phyloP scores from a whole-genome alignment of 768 basidiomycete species.

The Leccinum incarnatum region DNA sequence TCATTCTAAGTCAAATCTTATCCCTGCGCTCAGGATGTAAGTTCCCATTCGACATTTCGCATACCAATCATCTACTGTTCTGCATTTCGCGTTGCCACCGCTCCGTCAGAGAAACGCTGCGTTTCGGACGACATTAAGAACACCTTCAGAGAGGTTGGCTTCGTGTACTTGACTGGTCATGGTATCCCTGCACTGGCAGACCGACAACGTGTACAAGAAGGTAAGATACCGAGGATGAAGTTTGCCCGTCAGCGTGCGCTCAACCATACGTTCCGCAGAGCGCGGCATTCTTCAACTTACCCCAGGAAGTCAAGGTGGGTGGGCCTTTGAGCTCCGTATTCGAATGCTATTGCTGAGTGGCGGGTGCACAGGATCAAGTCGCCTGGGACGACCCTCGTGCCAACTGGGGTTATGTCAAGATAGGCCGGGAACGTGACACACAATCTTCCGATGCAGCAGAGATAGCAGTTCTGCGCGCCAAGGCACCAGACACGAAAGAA shows the following conservation, averaged over 20 bases:
- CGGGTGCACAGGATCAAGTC: conserved; percentile 46
- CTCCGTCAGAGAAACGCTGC: conserved; percentile 52
- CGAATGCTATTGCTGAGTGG: neutral
- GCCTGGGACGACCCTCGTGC: conserved; percentile 85
- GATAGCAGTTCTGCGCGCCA: conserved; percentile 69
- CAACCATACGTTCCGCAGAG: conserved; percentile 47
- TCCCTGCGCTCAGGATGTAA: conserved; percentile 28
- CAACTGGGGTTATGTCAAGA: conserved; percentile 79
- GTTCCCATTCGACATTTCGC: conserved; percentile 42
- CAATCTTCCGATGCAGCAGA: conserved; percentile 67
- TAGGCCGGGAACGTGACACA: conserved; percentile 81
- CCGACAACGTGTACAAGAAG: conserved; percentile 64
- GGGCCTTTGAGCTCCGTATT: neutral
- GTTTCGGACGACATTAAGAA: conserved; percentile 67
- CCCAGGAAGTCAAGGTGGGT: conserved; percentile 56
- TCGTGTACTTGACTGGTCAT: conserved; percentile 75
- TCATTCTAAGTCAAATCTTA: conserved; percentile 3
- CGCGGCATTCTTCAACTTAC: conserved; percentile 69
- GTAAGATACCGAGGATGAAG: conserved; percentile 34
- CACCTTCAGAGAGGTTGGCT: conserved; percentile 79
- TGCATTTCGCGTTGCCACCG: conserved; percentile 56
- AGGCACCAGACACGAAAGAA: conserved; percentile 81
- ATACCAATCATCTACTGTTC: conserved; percentile 82
- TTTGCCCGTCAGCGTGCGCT: neutral
- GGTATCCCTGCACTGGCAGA: conserved; percentile 55